Conservation (phyloP, 2,329 filamentous ascomycete genomes). For the Elsinoe fawcettii region DNA sequence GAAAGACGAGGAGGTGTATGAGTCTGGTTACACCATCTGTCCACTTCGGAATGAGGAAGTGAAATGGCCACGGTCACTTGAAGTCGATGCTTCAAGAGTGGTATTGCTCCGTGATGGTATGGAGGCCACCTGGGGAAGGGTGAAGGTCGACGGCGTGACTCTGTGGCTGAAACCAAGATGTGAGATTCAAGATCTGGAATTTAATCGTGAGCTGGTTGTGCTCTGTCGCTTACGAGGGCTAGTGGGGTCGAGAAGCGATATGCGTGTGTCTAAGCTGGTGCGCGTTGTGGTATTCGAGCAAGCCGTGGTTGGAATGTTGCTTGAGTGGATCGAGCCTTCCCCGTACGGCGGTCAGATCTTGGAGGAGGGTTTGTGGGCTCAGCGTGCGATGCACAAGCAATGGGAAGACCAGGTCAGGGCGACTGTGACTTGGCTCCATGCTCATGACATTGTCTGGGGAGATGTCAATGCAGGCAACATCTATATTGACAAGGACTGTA, state of each 20-base stretch:
- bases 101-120: background rate
- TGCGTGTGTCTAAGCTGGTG: background rate
- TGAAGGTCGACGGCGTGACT: background rate
- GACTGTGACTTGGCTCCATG: constrained; percentile 19
- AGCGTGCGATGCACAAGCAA: background rate
- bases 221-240: background rate
- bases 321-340: background rate
- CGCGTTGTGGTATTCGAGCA: background rate
- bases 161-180: background rate
- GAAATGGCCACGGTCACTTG: background rate
- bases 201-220: background rate
- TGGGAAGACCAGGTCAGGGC: constrained; percentile 3
- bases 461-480: constrained; percentile 25
- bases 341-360: background rate
- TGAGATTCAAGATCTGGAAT: background rate
- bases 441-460: constrained; percentile 22
- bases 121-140: background rate
- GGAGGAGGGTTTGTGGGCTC: background rate
- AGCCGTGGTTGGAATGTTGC: background rate
- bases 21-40: background rate
- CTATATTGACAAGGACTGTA: constrained; percentile 20
- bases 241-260: background rate
- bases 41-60: background rate
- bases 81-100: background rate
- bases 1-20: background rate